Conservation (phyloP, 2,329 filamentous ascomycete species). For the Zymoseptoria crescenta region DNA sequence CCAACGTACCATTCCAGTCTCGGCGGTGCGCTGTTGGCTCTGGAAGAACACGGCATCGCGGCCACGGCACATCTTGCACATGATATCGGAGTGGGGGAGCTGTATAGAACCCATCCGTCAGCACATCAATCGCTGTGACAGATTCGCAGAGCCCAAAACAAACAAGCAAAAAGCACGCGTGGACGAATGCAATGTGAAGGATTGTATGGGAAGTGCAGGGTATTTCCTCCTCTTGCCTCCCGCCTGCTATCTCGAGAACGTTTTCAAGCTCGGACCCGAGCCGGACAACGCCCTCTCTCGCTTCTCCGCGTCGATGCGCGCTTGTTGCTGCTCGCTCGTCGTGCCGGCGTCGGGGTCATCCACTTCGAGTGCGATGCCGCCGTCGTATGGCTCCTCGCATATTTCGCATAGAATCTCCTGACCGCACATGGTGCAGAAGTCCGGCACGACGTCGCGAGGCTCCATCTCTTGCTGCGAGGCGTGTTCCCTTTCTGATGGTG, state of each 20-base stretch:
- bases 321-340: conserved; percentile 16
- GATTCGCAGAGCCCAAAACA: conserved; percentile 14
- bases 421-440: conserved; percentile 52
- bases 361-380: conserved; percentile 39
- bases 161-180: conserved; percentile 6
- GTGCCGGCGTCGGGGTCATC: conserved; percentile 30
- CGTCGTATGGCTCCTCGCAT: conserved; percentile 42
- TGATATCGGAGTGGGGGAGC: conserved; percentile 50
- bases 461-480: conserved; percentile 17
- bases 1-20: conserved; percentile 88
- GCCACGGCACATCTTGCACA: conserved; percentile 76
- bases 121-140: conserved; percentile 29
- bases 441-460: conserved; percentile 31
- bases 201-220: conserved; percentile 1
- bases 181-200: conserved; percentile 7
- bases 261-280: conserved; percentile 7
- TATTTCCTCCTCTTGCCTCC: conserved; percentile 23
- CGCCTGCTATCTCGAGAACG: conserved; percentile 7
- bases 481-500: conserved; percentile 2
- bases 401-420: conserved; percentile 48
- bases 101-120: conserved; percentile 24
- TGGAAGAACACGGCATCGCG: conserved; percentile 97
- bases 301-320: conserved; percentile 23
- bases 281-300: conserved; percentile 23
- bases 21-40: conserved; percentile 90